phyloP scores from a whole-genome alignment of 345 rosid genomes.

The Euphorbia tirucalli region DNA sequence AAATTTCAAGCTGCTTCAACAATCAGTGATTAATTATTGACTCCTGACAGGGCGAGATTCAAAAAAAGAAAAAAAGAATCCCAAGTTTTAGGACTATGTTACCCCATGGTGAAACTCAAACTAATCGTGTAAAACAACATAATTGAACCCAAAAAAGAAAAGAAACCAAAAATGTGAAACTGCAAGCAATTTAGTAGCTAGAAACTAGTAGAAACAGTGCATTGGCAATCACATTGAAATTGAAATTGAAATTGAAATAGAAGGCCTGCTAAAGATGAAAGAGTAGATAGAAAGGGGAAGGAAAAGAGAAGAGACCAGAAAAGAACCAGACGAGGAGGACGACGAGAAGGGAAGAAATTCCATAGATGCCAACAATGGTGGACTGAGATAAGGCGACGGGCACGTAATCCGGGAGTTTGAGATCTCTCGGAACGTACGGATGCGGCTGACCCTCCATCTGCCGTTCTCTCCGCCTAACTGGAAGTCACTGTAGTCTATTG shows the following conservation, averaged over 20 bases:
- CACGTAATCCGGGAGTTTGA: constrained; percentile 58
- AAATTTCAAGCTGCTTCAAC: too few relatives aligned
- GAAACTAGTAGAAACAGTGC: background rate
- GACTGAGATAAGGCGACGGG: constrained; percentile 59
- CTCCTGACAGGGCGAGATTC: background rate
- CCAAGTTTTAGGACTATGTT: background rate
- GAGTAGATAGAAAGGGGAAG: too few relatives aligned
- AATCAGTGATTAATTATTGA: too few relatives aligned
- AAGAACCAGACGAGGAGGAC: too few relatives aligned
- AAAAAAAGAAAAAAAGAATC: too few relatives aligned
- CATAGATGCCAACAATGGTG: constrained; percentile 51
- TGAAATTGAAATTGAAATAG: background rate
- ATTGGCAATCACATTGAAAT: background rate
- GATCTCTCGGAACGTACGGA: constrained; percentile 83
- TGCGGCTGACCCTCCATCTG: constrained; percentile 36
- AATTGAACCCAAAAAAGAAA: background rate
- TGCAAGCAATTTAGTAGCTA: background rate
- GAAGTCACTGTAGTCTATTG: too few relatives aligned
- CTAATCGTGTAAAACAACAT: background rate
- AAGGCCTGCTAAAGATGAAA: background rate
- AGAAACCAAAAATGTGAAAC: too few relatives aligned
- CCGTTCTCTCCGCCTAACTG: background rate
- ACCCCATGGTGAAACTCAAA: background rate
- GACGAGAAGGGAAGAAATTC: constrained; percentile 47
- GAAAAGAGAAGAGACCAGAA: constrained; percentile 45